Evolutionary conservation across 768 basidiomycete genomes (phyloP), one percentile per base, ranked within the genome.

Genomic region (Boletus coccyginus): DNA sequence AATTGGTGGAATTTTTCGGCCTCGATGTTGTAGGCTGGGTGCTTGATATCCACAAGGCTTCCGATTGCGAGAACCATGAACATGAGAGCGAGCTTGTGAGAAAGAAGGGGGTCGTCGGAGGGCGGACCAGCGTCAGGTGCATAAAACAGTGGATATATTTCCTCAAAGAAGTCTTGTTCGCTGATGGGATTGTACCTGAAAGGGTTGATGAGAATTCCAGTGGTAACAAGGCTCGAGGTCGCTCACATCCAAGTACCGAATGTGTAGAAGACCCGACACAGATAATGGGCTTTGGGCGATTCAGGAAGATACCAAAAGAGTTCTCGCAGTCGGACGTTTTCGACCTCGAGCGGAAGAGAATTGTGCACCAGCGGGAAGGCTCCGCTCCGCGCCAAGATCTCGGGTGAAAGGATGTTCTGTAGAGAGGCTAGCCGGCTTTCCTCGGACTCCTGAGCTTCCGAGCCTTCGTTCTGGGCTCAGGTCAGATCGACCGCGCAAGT

Each of bases 201-300:
- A 17, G 11, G 31, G 36, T 12, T 19, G 48, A 40, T 70, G 42
- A 61, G 57, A 19, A 52, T 41, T 36, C 17, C 12, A 29, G 47
- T 32, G 58, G 46, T 9, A 31, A 14, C 46, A 33, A 42, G 42
- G 48, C 33, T 45, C 33, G 55, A 35, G 52, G 36, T 62, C 27
- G 49, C 84, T 71, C 70, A 87, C 86, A 88, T 87, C 86, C 86
- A 88, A 52, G 84, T 81, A 32, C 84, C 88, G 63, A 83, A 79
- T 29, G 77, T 77, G 69, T 77, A 87, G 67, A 85, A 89, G 19
- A 81, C 78, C 19, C 78, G 77, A 27, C 81, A 80, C 39, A 90
- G 72, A 52, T 83, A 79, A n/a, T 79, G 73, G 5, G 90, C 87
- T 54, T 78, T 81, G 33, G 82, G 78, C 3, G 78, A 70, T 13